phyloP scores from a whole-genome alignment of 768 basidiomycete species.

The Rubroboletus satanas region DNA sequence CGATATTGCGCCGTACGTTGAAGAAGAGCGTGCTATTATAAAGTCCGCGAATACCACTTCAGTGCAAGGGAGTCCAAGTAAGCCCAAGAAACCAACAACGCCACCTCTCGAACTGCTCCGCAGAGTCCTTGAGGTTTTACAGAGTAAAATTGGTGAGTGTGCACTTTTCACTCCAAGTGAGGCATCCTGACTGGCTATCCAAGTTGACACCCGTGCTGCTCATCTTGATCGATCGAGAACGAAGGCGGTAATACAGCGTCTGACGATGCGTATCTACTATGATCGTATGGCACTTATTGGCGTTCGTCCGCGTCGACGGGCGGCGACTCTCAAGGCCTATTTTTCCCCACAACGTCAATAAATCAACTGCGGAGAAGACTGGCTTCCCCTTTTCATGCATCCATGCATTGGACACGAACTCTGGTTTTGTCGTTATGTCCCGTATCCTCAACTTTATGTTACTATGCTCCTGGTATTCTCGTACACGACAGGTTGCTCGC shows the following conservation, averaged over 20 bases:
- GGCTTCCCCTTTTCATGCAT: background rate
- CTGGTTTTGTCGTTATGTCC: background rate
- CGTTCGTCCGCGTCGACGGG: constrained; percentile 12
- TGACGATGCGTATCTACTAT: constrained; percentile 61
- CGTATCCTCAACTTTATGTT: background rate
- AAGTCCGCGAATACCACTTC: constrained; percentile 8
- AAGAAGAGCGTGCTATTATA: constrained; percentile 37
- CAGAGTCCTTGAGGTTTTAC: constrained; percentile 46
- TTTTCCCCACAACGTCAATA: constrained; percentile 26
- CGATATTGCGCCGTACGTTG: constrained; percentile 54
- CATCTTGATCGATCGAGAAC: constrained; percentile 73
- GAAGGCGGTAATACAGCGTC: constrained; percentile 63
- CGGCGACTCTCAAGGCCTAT: constrained; percentile 29
- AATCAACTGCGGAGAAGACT: background rate
- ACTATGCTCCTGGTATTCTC: background rate
- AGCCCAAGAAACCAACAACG: constrained; percentile 30
- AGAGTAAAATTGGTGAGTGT: constrained; percentile 58
- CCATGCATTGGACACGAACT: background rate
- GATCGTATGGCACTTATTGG: constrained; percentile 43
- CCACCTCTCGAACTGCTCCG: constrained; percentile 49
- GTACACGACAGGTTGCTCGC: background rate
- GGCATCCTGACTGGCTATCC: background rate
- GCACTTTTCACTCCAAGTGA: background rate
- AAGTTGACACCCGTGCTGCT: constrained; percentile 71
- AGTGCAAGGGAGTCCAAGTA: constrained; percentile 25